Percentiles rank a stretch among this genome's conserved stretches.
phyloP scores from a whole-genome alignment of 2,329 filamentous ascomycete species.

The Hirsutella rhossiliensis region DNA sequence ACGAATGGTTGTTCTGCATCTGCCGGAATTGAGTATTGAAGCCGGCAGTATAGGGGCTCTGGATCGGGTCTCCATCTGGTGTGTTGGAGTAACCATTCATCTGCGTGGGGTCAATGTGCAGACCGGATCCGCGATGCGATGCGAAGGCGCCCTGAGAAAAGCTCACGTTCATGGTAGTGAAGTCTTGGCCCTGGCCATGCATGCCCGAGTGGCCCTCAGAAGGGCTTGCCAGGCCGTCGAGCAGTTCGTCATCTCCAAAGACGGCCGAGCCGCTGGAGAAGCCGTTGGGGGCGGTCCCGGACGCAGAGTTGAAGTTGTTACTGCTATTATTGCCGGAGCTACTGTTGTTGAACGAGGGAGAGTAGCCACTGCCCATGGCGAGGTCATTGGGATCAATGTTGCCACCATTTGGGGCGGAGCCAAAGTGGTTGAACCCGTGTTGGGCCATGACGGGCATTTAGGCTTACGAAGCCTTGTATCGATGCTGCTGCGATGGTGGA shows the following conservation, averaged over 20 bases:
- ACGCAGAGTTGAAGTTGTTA: slow-evolving; percentile 43
- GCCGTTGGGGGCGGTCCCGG: slow-evolving; percentile 49
- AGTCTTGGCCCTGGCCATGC: slow-evolving; percentile 43
- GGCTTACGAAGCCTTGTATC: slow-evolving; percentile 1
- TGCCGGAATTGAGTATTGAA: slow-evolving; percentile 73
- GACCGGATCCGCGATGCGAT: slow-evolving; percentile 39
- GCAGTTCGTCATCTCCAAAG: slow-evolving; percentile 79
- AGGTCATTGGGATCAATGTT: slow-evolving; percentile 80
- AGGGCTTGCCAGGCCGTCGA: slow-evolving; percentile 56
- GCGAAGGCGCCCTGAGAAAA: slow-evolving; percentile 42
- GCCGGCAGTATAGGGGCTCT: slow-evolving; percentile 73
- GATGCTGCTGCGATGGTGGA: background rate
- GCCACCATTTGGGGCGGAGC: slow-evolving; percentile 38
- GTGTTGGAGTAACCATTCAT: slow-evolving; percentile 82
- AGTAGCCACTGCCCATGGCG: slow-evolving; percentile 52
- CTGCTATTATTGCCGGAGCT: slow-evolving; percentile 35
- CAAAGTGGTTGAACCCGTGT: slow-evolving; percentile 44
- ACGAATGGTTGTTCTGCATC: slow-evolving; percentile 47
- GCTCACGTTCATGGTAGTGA: slow-evolving; percentile 44
- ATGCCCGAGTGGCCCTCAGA: slow-evolving; percentile 39
- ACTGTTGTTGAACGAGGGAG: slow-evolving; percentile 40
- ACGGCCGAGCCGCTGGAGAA: slow-evolving; percentile 69
- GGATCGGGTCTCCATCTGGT: slow-evolving; percentile 81
- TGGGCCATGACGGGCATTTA: slow-evolving; percentile 34
- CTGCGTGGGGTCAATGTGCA: slow-evolving; percentile 55